These are phyloP conservation scores for Hortiboletus campestris DNA, from an alignment of 768 basidiomycete species.

Conservation along the genomic window DNA sequence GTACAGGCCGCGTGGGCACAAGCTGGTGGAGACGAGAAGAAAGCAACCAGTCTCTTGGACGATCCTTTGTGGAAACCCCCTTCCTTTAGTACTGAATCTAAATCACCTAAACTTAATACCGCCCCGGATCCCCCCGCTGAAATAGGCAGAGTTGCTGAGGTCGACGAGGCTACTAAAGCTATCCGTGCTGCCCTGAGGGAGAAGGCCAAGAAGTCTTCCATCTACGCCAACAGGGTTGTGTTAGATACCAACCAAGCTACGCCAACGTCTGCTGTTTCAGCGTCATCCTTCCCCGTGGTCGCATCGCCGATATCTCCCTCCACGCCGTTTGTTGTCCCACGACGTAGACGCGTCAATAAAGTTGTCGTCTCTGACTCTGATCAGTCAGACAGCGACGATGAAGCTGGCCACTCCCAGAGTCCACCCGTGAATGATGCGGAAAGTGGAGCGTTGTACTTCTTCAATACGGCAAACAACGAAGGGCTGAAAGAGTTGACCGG, in stretches of 20 bases:
- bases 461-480: slow-evolving; percentile 61
- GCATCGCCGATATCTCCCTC: slow-evolving; percentile 39
- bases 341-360: slow-evolving; percentile 55
- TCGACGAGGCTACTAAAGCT: slow-evolving; percentile 72
- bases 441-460: slow-evolving; percentile 59
- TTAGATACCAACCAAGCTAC: slow-evolving; percentile 48
- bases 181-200: slow-evolving; percentile 64
- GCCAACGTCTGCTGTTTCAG: slow-evolving; percentile 30
- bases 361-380: slow-evolving; percentile 65
- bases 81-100: slow-evolving; percentile 21
- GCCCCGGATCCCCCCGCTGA: slow-evolving; percentile 28
- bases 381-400: slow-evolving; percentile 48
- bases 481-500: slow-evolving; percentile 76
- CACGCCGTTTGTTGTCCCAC: slow-evolving; percentile 42
- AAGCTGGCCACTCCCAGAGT: slow-evolving; percentile 33
- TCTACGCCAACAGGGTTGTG: slow-evolving; percentile 65
- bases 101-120: slow-evolving; percentile 4
- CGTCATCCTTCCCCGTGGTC: slow-evolving; percentile 31
- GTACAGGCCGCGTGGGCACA: slow-evolving; percentile 69
- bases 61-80: slow-evolving; percentile 55
- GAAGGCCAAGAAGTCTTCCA: slow-evolving; percentile 80
- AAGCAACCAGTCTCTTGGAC: slow-evolving; percentile 55
- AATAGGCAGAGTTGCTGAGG: slow-evolving; percentile 64
- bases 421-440: slow-evolving; percentile 41
- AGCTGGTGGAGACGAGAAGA: slow-evolving; percentile 57